Conservation (phyloP, 352 stramenopile genomes). For the Phytophthora rubi region DNA sequence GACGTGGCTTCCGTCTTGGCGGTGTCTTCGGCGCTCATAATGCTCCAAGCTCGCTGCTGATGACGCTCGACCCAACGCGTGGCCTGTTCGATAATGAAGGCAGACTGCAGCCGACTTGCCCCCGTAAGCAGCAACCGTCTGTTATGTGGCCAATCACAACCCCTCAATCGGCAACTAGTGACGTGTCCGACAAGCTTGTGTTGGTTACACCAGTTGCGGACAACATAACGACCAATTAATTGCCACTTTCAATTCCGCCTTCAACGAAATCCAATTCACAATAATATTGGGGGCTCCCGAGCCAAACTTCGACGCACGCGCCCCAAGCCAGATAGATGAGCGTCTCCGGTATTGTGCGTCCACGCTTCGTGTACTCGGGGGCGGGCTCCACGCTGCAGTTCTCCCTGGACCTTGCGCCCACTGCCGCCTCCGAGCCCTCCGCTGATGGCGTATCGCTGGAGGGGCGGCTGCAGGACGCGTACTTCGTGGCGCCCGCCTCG, state of each 20-base stretch:
- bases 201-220: not conserved
- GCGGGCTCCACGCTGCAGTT: conserved; percentile 60
- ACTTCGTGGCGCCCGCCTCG: conserved; percentile 73
- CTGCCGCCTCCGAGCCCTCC: conserved; percentile 7
- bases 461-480: conserved; percentile 49
- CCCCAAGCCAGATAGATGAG: conserved; percentile 36
- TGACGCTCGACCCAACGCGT: conserved; percentile 32
- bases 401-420: conserved; percentile 29
- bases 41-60: conserved; percentile 11
- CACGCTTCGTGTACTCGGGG: conserved; percentile 55
- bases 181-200: conserved; percentile 35
- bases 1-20: conserved; percentile 26
- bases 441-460: conserved; percentile 1
- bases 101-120: not conserved
- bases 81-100: conserved; percentile 41
- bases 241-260: not conserved
- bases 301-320: not conserved
- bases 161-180: conserved; percentile 51
- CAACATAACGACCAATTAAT: not conserved
- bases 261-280: not conserved
- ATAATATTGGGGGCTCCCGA: conserved; percentile 15
- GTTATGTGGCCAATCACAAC: conserved; percentile 1
- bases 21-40: conserved; percentile 36
- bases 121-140: conserved; percentile 39
- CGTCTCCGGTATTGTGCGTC: conserved; percentile 41